Conservation (phyloP, 1,284 basidiomycete species). For the Ganoderma multipileum region DNA sequence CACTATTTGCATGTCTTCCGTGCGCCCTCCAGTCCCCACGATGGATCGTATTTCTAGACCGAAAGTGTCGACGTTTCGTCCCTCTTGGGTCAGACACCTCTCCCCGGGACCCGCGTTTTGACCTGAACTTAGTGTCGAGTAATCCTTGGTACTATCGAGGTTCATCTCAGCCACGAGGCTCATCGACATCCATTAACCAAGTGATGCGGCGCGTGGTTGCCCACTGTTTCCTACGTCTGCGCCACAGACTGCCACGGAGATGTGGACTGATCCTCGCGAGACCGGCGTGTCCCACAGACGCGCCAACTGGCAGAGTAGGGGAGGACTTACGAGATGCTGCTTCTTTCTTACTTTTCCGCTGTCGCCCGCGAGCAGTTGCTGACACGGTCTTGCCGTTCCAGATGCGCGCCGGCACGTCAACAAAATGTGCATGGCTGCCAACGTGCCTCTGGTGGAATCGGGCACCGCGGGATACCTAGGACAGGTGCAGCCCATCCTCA, state of each 20-base stretch:
- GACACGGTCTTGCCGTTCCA: slow-evolving; percentile 35
- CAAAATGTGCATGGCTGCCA: slow-evolving; percentile 94
- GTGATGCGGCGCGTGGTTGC: not conserved
- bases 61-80: not conserved
- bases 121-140: not conserved
- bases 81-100: no score
- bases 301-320: not conserved
- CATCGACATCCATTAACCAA: not conserved
- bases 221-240: not conserved
- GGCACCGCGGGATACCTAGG: slow-evolving; percentile 97
- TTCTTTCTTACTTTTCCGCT: not conserved
- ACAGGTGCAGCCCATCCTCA: slow-evolving; percentile 79
- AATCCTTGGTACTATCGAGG: not conserved
- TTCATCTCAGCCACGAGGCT: not conserved
- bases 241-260: not conserved
- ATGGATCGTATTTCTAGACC: not conserved
- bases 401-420: slow-evolving; percentile 95
- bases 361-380: not conserved
- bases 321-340: not conserved
- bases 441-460: slow-evolving; percentile 93
- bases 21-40: not conserved
- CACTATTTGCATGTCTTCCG: not conserved
- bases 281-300: not conserved
- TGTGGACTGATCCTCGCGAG: not conserved
- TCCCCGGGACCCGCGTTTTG: not conserved